Conservation (phyloP, 108 stramenopile species). For the Conticribra guillardii region DNA sequence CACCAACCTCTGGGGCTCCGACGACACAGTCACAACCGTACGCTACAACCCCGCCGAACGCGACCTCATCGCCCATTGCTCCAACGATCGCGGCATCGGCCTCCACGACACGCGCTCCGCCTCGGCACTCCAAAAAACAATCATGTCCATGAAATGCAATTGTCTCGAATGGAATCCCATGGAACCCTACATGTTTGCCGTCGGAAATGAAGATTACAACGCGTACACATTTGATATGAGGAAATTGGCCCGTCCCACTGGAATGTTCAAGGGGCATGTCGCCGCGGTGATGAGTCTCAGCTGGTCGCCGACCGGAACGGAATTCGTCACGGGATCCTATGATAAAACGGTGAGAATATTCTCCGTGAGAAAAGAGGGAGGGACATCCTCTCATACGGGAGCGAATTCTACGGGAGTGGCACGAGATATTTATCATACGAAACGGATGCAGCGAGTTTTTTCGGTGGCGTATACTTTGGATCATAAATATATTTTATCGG, state of each 20-base stretch:
- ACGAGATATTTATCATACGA: constrained; percentile 96
- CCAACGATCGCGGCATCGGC: constrained; percentile 91
- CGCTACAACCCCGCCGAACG: constrained; percentile 96
- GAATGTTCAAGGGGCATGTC: constrained; percentile 98
- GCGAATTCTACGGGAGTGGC: constrained; percentile 53
- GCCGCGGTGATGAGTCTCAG: constrained; percentile 91
- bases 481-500: constrained; percentile 92
- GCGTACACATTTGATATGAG: constrained; percentile 98
- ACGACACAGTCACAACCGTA: constrained; percentile 90
- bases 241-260: constrained; percentile 80
- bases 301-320: constrained; percentile 97
- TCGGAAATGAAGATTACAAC: constrained; percentile 96
- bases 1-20: constrained; percentile 90
- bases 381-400: constrained; percentile 35
- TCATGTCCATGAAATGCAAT: constrained; percentile 92
- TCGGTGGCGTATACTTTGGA: constrained; percentile 94
- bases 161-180: constrained; percentile 99
- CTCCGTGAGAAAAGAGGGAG: constrained; percentile 52
- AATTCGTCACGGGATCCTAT: constrained; percentile 95
- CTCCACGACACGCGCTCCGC: constrained; percentile 92
- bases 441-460: constrained; percentile 99
- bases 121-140: constrained; percentile 89
- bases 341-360: constrained; percentile 97
- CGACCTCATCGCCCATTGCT: constrained; percentile 89
- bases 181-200: constrained; percentile 98